Evolutionary conservation across 2,329 filamentous ascomycete species (phyloP), one percentile per base, ranked within the genome.

Genomic region (Aspergillus floridensis): DNA sequence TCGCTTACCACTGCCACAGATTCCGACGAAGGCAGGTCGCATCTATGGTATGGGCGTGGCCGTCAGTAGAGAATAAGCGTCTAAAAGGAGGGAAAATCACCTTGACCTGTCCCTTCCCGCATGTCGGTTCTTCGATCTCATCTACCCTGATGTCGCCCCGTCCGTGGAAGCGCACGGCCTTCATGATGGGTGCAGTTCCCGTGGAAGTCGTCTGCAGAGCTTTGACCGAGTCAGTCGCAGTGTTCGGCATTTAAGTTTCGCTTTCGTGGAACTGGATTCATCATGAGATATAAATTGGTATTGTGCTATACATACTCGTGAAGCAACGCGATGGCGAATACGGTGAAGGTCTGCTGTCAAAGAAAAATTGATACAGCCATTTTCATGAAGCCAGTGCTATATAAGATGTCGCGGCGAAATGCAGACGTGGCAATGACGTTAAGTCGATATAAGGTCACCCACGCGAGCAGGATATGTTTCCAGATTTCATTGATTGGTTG

Each of bases 51-150:
- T 6, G 6, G 4, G 2, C 12, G 19, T 51, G 26, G 7, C 8
- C 11, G 21, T 57, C 6, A 57, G 32, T 31, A 46, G 12, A 16
- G 26, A 5, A n/a, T 14, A 14, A 21, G 11, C 22, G 14, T 6
- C 1, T 26, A 5, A 12, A 24, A 6, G 2, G n/a, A 8, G 29
- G 24, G 19, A 5, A 5, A 19, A 52, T 19, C 58, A 69, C 66
- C 66, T 76, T 76, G 63, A 88, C 78, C 70, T 87, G 81, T 2
- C 82, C 82, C 11, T 79, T 72, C 8, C 79, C 74, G 57, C 82
- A 81, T 32, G 62, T 47, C 0, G 72, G 73, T 55, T 74, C 74
- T 16, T 72, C 65, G 7, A 77, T 63, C 44, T 72, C 66, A 19
- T 75, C 74, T 21, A 76, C 54, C 10, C 74, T 71, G 57, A 77